Base-by-base conservation (phyloP, 768 basidiomycete genomes). In the Megacollybia marginata region DNA sequence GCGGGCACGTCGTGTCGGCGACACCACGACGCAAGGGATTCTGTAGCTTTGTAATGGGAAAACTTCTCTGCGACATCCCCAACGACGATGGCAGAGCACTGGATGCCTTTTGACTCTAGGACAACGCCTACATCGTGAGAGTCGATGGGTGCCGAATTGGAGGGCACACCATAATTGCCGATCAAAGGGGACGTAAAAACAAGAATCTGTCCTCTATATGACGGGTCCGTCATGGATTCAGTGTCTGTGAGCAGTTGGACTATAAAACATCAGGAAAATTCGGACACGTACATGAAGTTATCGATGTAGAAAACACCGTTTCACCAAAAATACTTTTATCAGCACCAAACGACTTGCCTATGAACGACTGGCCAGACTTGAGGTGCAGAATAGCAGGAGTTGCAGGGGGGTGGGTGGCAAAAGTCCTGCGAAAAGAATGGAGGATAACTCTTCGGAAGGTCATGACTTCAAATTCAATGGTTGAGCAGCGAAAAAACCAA, bases 201-300 rank as follows among this genome's bases (percentile, higher is more conserved):
- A 55, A 99, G 80, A 62, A 99, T 95, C 68, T 99, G 96, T 46
- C 92, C 88, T 33, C 92, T 88, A 68, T 99, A 98, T 8, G 96
- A 98, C 7, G 96, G 96, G 65, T 99, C 96, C 34, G 96, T 99
- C 96, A 99, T 97, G 8, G 92, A 96, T 69, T 99, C 96, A 44
- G 95, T 98, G 66, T 99, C 93, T 95, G 62, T n/a, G 36, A 23
- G 16, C 19, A 52, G 54, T 44, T 5, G 40, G 54, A 49, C 54
- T 2, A 33, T 13, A 11, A 33, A 49, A 31, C 15, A 44, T 7
- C 47, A 28, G 33, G 11, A 31, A 18, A 47, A 50, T 48, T 23
- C 44, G 13, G 47, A 4, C 9, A 74, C 88, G 58, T 54, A 92
- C 93, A 99, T 36, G 93, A 96, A 1, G 96, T 99, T 65, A 99